Conservation (phyloP, 768 basidiomycete species). For the Pleurotus djamor region DNA sequence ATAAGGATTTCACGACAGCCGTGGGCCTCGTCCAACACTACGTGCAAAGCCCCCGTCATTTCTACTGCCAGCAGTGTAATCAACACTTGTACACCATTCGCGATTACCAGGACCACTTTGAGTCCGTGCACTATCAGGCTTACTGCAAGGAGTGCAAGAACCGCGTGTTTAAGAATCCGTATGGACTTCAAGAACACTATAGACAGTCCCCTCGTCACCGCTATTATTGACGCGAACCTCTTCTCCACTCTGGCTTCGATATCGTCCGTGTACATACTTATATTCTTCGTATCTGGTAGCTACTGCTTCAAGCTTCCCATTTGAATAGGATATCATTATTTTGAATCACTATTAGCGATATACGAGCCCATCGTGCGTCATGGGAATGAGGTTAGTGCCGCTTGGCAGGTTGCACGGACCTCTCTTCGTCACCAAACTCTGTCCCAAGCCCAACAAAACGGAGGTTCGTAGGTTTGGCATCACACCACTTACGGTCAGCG, state of each 20-base stretch:
- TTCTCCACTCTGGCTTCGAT: background rate
- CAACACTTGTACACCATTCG: background rate
- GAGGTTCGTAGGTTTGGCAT: no score
- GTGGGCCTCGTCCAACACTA: background rate
- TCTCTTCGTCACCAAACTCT: no score
- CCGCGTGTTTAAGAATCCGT: constrained; percentile 21
- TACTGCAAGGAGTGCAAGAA: background rate
- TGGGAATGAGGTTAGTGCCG: no score
- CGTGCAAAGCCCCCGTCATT: background rate
- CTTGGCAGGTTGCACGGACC: no score
- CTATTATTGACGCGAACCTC: background rate
- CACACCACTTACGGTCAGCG: no score
- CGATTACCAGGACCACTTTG: background rate
- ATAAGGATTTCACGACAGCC: background rate
- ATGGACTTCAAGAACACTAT: constrained; percentile 30
- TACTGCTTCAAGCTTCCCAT: no score
- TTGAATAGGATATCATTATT: no score
- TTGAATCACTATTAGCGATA: no score
- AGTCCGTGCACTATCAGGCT: background rate
- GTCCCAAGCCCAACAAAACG: no score
- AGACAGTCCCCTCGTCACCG: constrained; percentile 19
- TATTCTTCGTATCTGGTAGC: no score
- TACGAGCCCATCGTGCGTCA: no score
- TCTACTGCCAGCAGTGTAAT: background rate
- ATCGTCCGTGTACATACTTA: background rate